phyloP scores from a whole-genome alignment of 2,329 filamentous ascomycete genomes.

The Ophiostoma ulmi region DNA sequence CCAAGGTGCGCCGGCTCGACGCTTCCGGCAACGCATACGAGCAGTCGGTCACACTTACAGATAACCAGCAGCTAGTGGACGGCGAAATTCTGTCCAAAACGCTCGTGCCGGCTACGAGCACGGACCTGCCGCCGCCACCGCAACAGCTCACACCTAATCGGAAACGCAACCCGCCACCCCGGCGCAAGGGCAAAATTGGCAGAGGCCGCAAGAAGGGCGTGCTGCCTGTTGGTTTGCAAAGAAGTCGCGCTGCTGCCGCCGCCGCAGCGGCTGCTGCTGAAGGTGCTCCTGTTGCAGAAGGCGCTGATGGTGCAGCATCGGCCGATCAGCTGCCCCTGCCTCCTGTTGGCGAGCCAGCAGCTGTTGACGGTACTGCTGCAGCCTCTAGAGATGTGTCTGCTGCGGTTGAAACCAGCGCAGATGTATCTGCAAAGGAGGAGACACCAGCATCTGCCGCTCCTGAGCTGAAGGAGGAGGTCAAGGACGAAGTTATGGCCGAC shows the following conservation, averaged over 20 bases:
- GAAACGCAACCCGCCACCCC: constrained; percentile 68
- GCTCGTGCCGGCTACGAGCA: constrained; percentile 45
- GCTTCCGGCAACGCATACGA: constrained; percentile 75
- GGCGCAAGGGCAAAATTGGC: constrained; percentile 70
- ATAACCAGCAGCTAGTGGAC: constrained; percentile 72
- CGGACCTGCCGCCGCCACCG: constrained; percentile 45
- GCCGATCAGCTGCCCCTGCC: constrained; percentile 19
- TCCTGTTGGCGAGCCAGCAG: neutral
- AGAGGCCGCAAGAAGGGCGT: constrained; percentile 79
- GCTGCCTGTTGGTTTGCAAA: constrained; percentile 33
- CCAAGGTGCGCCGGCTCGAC: constrained; percentile 73
- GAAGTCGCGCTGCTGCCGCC: constrained; percentile 21
- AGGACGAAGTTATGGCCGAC: constrained; percentile 21
- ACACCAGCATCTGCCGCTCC: neutral
- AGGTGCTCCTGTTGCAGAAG: constrained; percentile 32
- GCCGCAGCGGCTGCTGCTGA: constrained; percentile 22
- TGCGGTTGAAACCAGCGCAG: neutral
- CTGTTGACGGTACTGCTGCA: neutral
- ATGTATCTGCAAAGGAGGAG: neutral
- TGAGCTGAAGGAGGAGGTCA: constrained; percentile 19
- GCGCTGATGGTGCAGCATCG: neutral
- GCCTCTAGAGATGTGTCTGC: neutral
- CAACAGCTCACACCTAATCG: constrained; percentile 40
- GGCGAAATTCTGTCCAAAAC: constrained; percentile 69
- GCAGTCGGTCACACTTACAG: constrained; percentile 74